Evolutionary conservation across 345 rosid genomes (phyloP).

Genomic region (Eucalyptus tenuipes): DNA sequence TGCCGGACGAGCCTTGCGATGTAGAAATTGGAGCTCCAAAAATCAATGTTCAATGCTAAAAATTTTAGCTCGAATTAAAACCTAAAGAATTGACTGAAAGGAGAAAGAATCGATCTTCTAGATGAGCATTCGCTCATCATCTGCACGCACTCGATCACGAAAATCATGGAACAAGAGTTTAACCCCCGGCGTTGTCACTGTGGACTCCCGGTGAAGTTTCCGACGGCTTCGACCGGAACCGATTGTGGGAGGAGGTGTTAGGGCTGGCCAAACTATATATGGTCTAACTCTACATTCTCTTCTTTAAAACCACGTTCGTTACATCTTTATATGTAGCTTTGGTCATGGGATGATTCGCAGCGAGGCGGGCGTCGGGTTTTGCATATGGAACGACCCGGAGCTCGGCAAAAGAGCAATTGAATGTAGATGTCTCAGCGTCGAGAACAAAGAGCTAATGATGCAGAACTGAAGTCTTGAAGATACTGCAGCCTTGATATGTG

Average conservation of each 20-base stretch:
- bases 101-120: neutral
- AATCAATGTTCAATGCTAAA: neutral
- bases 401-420: too few species aligned
- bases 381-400: too few species aligned
- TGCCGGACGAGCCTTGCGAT: neutral
- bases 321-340: neutral
- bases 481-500: neutral
- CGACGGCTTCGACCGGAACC: fast-evolving
- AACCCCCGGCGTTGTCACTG: neutral
- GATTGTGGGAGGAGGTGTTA: neutral
- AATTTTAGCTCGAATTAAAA: neutral
- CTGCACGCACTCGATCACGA: neutral
- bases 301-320: neutral
- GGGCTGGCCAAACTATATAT: neutral
- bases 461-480: neutral
- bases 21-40: neutral
- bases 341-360: neutral
- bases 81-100: neutral
- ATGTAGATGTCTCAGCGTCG: too few species aligned
- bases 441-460: neutral
- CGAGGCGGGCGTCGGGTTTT: neutral
- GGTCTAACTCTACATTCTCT: neutral
- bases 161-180: neutral
- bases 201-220: neutral
- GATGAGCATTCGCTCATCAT: neutral